Percentiles rank a stretch among this genome's conserved stretches.
Conservation (phyloP, 352 stramenopile species). For the Phytophthora citrophthora region DNA sequence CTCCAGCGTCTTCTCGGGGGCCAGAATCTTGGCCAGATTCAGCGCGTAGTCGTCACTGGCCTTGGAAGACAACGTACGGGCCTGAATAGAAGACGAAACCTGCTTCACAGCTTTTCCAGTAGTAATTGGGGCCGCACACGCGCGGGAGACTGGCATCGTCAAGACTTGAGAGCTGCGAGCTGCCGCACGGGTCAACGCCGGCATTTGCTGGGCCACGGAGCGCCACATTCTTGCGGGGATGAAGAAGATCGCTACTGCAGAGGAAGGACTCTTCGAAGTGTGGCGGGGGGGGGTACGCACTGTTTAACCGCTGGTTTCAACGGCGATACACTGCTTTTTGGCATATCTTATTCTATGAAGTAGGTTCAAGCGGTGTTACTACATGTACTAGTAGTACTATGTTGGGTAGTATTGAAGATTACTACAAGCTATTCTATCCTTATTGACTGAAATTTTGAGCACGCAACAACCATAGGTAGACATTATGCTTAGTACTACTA, state of each 20-base stretch:
- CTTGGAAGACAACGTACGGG: conserved; percentile 28
- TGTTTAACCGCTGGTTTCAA: neutral
- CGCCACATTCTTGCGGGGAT: conserved; percentile 34
- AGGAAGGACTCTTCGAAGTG: conserved; percentile 8
- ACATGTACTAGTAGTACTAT: neutral
- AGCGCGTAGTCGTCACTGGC: conserved; percentile 42
- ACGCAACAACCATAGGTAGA: no score
- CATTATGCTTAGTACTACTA: no score
- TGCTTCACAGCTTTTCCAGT: neutral
- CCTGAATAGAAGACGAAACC: conserved; percentile 12
- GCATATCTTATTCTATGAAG: neutral
- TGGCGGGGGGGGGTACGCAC: neutral
- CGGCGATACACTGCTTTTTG: neutral
- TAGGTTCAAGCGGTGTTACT: no score
- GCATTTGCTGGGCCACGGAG: conserved; percentile 37
- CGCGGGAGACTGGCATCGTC: neutral
- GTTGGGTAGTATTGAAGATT: no score
- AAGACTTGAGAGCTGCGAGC: conserved; percentile 25
- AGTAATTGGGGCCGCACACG: neutral
- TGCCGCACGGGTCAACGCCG: conserved; percentile 12
- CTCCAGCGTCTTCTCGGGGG: conserved; percentile 57
- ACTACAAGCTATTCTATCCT: no score
- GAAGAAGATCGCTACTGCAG: conserved; percentile 21
- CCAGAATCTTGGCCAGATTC: conserved; percentile 67
- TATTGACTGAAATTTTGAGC: no score